Evolutionary conservation across 2,329 filamentous ascomycete species (phyloP), one percentile per base, ranked within the genome.

Genomic region (Cordyceps militaris): DNA sequence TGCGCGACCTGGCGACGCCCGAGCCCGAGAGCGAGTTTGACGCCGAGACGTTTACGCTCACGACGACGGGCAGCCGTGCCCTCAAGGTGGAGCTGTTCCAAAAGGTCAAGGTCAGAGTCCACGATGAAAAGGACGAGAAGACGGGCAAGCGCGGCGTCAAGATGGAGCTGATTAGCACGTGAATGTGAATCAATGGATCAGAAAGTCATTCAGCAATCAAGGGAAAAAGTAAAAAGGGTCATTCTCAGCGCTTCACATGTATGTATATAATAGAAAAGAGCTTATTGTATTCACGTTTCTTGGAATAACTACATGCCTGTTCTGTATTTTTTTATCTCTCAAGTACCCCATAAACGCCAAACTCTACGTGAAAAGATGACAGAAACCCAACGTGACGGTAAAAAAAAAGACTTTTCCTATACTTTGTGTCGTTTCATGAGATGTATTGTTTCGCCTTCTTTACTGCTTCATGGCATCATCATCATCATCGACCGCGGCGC

Each of bases 131-230:
- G 78, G 94, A 99, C 71, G 90, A 95, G 75, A 84, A 84, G 60
- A 97, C 93, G n/a, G 94, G 94, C 57, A 99, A 97, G 85, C 84
- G 94, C 63, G 93, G 89, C 63, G 88, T 92, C 23, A 91, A 86
- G 79, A 81, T 94, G 78, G 85, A 86, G 73, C 70, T 89, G 67
- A 74, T 87, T 21, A 67, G 67, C 47, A 65, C 67, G 24, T 69
- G 61, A 59, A 38, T 47, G 43, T 32, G 65, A 28, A 23, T 8
- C 10, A 11, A 19, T 1, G 3, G 16, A 30, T 8, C 8, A 47
- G n/a, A n/a, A 4, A 9, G 3, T 19, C 6, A 28, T 38, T n/a
- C 21, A 36, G 32, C 30, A 11, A 47, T 26, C 11, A 46, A 11
- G 24, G 10, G 8, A 26, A 38, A 24, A n/a, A 28, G 24, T 8